Evolutionary conservation across 768 basidiomycete genomes (phyloP).

Genomic region (Collybia sordida): DNA sequence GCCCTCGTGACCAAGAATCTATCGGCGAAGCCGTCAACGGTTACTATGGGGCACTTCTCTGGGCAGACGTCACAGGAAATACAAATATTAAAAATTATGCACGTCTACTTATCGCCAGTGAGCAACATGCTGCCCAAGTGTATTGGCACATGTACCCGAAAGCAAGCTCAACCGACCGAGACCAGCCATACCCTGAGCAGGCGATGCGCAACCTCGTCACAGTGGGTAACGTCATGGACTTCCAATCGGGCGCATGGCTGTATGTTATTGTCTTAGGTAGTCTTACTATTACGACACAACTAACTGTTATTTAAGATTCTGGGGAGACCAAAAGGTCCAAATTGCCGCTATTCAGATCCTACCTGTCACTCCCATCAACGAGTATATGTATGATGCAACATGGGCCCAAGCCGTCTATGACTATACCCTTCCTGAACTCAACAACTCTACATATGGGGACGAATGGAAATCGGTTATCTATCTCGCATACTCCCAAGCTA

Average conservation of each 20-base stretch:
- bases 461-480: slow-evolving; percentile 35
- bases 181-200: slow-evolving; percentile 34
- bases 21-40: slow-evolving; percentile 32
- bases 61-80: slow-evolving; percentile 29
- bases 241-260: slow-evolving; percentile 34
- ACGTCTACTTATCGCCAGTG: slow-evolving; percentile 30
- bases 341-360: slow-evolving; percentile 36
- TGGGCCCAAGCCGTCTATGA: slow-evolving; percentile 27
- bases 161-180: slow-evolving; percentile 25
- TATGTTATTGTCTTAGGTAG: slow-evolving; percentile 13
- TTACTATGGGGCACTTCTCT: slow-evolving; percentile 33
- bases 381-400: slow-evolving; percentile 28
- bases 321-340: slow-evolving; percentile 30
- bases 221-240: slow-evolving; percentile 36
- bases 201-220: slow-evolving; percentile 27
- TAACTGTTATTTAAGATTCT: slow-evolving; percentile 19
- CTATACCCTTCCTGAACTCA: slow-evolving; percentile 26
- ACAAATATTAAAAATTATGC: slow-evolving; percentile 30
- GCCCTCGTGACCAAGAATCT: slow-evolving; percentile 33
- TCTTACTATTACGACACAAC: background rate
- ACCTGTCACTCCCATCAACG: slow-evolving; percentile 33
- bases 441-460: slow-evolving; percentile 23
- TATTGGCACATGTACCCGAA: slow-evolving; percentile 37
- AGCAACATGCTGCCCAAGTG: slow-evolving; percentile 30
- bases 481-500: slow-evolving; percentile 28